Percentiles rank a stretch among this genome's conserved stretches.
These are phyloP conservation scores for Arthrobotrys entomopaga DNA, from an alignment of 2,329 filamentous ascomycete genomes.

Conservation along the genomic window DNA sequence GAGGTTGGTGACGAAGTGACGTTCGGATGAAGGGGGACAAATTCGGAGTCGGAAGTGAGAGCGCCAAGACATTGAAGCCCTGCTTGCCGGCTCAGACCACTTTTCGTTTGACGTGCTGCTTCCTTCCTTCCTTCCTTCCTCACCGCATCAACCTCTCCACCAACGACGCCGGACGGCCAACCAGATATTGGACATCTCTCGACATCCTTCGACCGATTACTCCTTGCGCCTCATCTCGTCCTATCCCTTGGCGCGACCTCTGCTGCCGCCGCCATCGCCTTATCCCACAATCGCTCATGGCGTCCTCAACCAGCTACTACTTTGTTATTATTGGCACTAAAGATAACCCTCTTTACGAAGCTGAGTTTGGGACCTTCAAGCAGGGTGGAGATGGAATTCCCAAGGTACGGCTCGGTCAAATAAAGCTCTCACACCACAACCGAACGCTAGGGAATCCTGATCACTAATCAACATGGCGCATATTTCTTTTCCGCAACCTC, in stretches of 20 bases:
- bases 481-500: conserved; percentile 34
- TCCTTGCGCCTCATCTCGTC: conserved; percentile 30
- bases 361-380: conserved; percentile 96
- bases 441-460: conserved; percentile 11
- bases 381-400: conserved; percentile 92
- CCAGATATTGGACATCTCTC: not conserved
- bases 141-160: conserved; percentile 7
- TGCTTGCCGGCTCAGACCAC: conserved; percentile 48
- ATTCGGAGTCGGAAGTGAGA: conserved; percentile 46
- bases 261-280: not conserved
- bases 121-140: conserved; percentile 21
- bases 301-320: conserved; percentile 72
- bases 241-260: not conserved
- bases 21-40: conserved; percentile 34
- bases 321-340: conserved; percentile 95
- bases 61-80: conserved; percentile 41
- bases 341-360: conserved; percentile 95
- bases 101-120: conserved; percentile 34
- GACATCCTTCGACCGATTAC: conserved; percentile 15
- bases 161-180: too few species aligned
- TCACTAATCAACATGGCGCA: conserved; percentile 50
- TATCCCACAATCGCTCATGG: conserved; percentile 22
- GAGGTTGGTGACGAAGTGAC: conserved; percentile 52
- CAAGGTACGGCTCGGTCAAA: conserved; percentile 63
- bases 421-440: conserved; percentile 1